These are phyloP conservation scores for Suillus luteus DNA, from an alignment of 768 basidiomycete species.

Conservation along the genomic window DNA sequence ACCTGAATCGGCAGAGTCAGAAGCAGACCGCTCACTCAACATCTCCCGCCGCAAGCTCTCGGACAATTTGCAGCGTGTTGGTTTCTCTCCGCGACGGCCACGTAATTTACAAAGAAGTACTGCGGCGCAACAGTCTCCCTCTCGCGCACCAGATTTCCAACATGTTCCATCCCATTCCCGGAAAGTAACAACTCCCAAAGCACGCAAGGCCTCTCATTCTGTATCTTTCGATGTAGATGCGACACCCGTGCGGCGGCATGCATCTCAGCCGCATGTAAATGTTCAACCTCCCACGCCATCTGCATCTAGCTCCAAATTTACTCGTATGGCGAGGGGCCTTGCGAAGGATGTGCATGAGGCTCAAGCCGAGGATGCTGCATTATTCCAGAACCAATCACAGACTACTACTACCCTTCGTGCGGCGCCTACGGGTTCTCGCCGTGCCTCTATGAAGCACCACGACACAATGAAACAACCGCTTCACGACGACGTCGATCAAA, in stretches of 20 bases:
- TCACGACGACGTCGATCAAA: constrained; percentile 36
- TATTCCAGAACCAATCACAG: constrained; percentile 6
- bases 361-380: constrained; percentile 14
- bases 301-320: constrained; percentile 55
- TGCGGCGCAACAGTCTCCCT: constrained; percentile 21
- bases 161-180: constrained; percentile 15
- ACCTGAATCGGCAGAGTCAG: constrained; percentile 50
- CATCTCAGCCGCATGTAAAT: constrained; percentile 41
- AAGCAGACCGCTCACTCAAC: constrained; percentile 44
- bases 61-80: constrained; percentile 68
- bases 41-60: constrained; percentile 62
- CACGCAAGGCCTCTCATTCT: constrained; percentile 25
- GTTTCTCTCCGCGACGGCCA: constrained; percentile 76
- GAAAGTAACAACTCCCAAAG: constrained; percentile 37
- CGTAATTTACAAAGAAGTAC: constrained; percentile 44
- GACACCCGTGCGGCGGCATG: constrained; percentile 30
- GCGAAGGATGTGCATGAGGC: constrained; percentile 55
- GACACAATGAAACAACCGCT: constrained; percentile 23
- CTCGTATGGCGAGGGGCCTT: constrained; percentile 57
- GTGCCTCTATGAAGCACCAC: constrained; percentile 11
- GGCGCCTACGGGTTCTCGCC: constrained; percentile 4
- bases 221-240: constrained; percentile 31
- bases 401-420: constrained; percentile 9
- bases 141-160: constrained; percentile 11
- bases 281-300: constrained; percentile 67